phyloP scores from a whole-genome alignment of 2,329 filamentous ascomycete genomes.

The Penicillium sp. region DNA sequence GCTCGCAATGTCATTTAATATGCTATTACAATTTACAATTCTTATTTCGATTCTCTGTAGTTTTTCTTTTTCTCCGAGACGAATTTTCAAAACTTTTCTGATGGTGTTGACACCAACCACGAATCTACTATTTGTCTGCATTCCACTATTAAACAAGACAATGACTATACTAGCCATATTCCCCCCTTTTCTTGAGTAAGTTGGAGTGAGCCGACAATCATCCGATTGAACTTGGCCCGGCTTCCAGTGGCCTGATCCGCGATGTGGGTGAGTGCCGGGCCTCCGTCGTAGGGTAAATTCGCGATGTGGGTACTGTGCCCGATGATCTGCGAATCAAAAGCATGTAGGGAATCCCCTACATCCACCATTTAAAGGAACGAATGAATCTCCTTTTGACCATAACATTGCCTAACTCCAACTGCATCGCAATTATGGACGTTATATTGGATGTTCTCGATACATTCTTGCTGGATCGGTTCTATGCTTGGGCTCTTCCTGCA shows the following conservation, averaged over 20 bases:
- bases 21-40: no score
- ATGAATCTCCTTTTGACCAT: background rate
- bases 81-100: no score
- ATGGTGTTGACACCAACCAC: no score
- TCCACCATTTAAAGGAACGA: background rate
- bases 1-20: no score
- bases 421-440: constrained; percentile 68
- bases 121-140: background rate
- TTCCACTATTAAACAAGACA: background rate
- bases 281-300: background rate
- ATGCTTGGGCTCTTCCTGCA: constrained; percentile 50
- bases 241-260: background rate
- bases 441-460: constrained; percentile 77
- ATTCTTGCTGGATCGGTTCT: constrained; percentile 71
- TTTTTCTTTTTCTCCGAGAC: no score
- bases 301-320: background rate
- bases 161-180: background rate
- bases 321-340: background rate
- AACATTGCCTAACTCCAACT: background rate
- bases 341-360: background rate
- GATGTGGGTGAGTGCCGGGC: background rate
- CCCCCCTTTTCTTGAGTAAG: background rate
- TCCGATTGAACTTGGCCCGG: background rate
- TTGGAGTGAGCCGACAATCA: background rate
- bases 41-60: no score